Conservation (phyloP, 495 filamentous ascomycete genomes). For the Immersiella caudata region DNA sequence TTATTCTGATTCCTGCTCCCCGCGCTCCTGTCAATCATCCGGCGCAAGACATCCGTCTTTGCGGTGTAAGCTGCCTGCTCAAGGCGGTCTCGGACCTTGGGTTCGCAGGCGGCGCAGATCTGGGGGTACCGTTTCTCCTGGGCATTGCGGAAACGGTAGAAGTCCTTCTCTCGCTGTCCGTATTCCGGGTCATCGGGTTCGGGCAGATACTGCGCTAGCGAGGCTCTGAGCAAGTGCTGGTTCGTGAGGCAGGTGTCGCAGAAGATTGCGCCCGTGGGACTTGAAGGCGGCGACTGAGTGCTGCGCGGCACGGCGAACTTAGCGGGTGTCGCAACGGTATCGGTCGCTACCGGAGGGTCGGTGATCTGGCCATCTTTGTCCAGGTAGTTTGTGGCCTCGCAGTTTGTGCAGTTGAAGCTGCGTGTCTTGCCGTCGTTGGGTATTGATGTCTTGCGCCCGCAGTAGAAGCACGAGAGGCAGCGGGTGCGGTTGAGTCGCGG, state of each 20-base stretch:
- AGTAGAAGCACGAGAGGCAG: slow-evolving; percentile 74
- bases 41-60: slow-evolving; percentile 73
- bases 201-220: slow-evolving; percentile 70
- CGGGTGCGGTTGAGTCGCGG: slow-evolving; percentile 32
- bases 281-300: slow-evolving; percentile 33
- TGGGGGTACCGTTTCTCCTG: slow-evolving; percentile 82
- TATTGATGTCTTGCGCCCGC: slow-evolving; percentile 62
- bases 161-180: slow-evolving; percentile 53
- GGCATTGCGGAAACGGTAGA: slow-evolving; percentile 61
- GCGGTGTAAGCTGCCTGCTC: slow-evolving; percentile 72
- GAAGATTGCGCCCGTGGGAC: slow-evolving; percentile 56
- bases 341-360: slow-evolving; percentile 71
- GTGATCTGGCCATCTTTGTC: slow-evolving; percentile 86
- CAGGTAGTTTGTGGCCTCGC: slow-evolving; percentile 81
- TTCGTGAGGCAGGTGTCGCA: slow-evolving; percentile 80
- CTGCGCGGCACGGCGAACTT: slow-evolving; percentile 44
- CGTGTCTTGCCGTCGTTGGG: slow-evolving; percentile 53
- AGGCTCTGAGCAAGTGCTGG: slow-evolving; percentile 71
- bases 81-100: slow-evolving; percentile 65
- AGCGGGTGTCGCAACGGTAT: slow-evolving; percentile 37
- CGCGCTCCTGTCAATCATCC: slow-evolving; percentile 67
- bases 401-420: slow-evolving; percentile 70
- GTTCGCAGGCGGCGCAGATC: slow-evolving; percentile 76
- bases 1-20: slow-evolving; percentile 45
- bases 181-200: slow-evolving; percentile 65